Base-by-base conservation (phyloP, 2,329 filamentous ascomycete genomes). In the Pseudopyrenochaeta lycopersici region DNA sequence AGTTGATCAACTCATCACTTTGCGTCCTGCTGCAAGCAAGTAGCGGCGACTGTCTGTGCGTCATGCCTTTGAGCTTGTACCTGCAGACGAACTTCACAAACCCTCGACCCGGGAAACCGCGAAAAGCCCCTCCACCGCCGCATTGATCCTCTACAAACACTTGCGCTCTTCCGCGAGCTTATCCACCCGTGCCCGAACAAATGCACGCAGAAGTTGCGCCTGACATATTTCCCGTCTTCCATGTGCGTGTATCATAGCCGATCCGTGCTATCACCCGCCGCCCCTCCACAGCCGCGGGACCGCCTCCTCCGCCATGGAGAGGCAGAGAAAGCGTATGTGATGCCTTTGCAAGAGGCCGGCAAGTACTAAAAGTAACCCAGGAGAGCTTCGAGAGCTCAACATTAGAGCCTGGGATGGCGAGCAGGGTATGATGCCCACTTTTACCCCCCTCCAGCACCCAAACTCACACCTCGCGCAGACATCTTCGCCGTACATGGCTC, bases 381-480 rank as follows among this genome's bases (percentile, higher is more conserved):
- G 92, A 81, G 91, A 97, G 82, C 84, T 98, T 79, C 91, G 92
- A 82, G 86, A 90, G 80, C 82, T 96, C 71, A 99, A 99, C 77
- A 85, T 88, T 73, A 86, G 87, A 78, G 91, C 90, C 58, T 99
- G 95, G 95, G 84, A 90, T 74, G 93, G 92, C 71, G 91, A 97
- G 70, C 88, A 85, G 82, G 91, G 94, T 97, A 78, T 62, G 73
- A 53, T 60, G 58, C 42, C 54, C 39, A 47, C 53, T 46, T 53
- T 27, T 15, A 20, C 30, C 38, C 50, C 43, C 50, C 43, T 52
- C 51, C 30, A 46, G 32, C 27, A 47, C 44, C 15, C 42, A 14
- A 50, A 52, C 56, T 70, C 42, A 73, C 49, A 66, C 64, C 58
- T 41, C 49, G 46, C 40, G 30, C 63, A 96, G 92, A 91, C 81